Evolutionary conservation across 192 early-diverging fungal species (phyloP).

Genomic region (Coemansia sp.): DNA sequence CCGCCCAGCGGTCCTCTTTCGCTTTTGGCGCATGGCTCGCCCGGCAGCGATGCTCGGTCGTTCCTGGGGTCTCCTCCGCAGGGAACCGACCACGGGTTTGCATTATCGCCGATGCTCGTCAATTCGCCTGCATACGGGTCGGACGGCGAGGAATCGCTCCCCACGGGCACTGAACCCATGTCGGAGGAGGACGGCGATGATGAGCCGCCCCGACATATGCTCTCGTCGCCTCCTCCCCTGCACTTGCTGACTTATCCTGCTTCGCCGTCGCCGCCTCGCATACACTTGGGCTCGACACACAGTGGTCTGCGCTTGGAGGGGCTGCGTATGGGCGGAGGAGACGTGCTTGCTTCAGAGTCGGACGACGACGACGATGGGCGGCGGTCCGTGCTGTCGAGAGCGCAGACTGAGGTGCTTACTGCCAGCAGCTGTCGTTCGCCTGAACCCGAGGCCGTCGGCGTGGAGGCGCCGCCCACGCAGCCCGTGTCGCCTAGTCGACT

Average conservation of each 20-base stretch:
- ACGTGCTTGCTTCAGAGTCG: neutral
- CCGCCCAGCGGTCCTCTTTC: neutral
- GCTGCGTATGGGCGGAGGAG: neutral
- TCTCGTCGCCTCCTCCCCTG: neutral
- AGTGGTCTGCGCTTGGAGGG: neutral
- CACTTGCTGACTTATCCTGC: neutral
- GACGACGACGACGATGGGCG: neutral
- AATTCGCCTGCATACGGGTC: neutral
- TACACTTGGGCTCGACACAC: neutral
- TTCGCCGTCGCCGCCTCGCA: neutral
- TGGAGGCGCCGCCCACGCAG: constrained; percentile 27
- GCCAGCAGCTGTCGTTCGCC: neutral
- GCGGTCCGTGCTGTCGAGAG: neutral
- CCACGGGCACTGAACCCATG: constrained; percentile 4
- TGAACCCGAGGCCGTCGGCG: neutral
- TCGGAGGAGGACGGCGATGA: neutral
- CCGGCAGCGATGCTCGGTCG: neutral
- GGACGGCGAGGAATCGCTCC: neutral
- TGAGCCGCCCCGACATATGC: neutral
- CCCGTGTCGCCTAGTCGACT: constrained; percentile 27
- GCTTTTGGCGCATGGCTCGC: constrained; percentile 4
- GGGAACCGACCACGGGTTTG: neutral
- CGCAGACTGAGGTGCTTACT: neutral
- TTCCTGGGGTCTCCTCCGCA: neutral
- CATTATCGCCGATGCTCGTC: constrained; percentile 4